Conservation (phyloP, 768 basidiomycete species). For the Tylopilus plumbeoviolaceoides region DNA sequence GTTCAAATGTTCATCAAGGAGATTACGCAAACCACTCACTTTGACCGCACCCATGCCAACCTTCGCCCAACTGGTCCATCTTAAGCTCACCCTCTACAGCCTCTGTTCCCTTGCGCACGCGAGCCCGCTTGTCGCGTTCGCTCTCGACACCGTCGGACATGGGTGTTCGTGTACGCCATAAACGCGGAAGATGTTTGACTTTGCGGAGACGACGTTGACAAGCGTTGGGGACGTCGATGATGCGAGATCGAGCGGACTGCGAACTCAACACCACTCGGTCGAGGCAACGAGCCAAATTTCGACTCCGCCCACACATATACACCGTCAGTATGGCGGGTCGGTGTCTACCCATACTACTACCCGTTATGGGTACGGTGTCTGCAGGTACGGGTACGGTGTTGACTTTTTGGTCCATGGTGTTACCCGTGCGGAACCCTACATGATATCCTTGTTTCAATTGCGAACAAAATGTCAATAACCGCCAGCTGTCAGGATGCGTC, state of each 20-base stretch:
- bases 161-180: constrained; percentile 79
- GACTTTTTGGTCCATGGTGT: too few relatives aligned
- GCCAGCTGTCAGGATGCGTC: too few relatives aligned
- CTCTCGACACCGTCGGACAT: constrained; percentile 54
- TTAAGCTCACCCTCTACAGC: constrained; percentile 74
- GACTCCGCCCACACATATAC: too few relatives aligned
- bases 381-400: too few relatives aligned
- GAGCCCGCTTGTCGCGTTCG: constrained; percentile 54
- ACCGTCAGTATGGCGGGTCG: too few relatives aligned
- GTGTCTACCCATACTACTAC: too few relatives aligned
- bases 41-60: constrained; percentile 82
- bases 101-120: constrained; percentile 61
- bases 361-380: too few relatives aligned
- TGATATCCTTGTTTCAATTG: too few relatives aligned
- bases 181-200: constrained; percentile 75
- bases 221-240: constrained; percentile 54
- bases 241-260: constrained; percentile 65
- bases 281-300: too few relatives aligned
- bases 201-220: constrained; percentile 86
- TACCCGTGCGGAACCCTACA: too few relatives aligned
- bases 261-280: constrained; percentile 77
- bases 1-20: constrained; percentile 13
- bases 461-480: too few relatives aligned
- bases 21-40: constrained; percentile 36
- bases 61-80: constrained; percentile 76